Base-by-base conservation (phyloP, 139 green algal species). In the Chlamydomonas sp. region DNA sequence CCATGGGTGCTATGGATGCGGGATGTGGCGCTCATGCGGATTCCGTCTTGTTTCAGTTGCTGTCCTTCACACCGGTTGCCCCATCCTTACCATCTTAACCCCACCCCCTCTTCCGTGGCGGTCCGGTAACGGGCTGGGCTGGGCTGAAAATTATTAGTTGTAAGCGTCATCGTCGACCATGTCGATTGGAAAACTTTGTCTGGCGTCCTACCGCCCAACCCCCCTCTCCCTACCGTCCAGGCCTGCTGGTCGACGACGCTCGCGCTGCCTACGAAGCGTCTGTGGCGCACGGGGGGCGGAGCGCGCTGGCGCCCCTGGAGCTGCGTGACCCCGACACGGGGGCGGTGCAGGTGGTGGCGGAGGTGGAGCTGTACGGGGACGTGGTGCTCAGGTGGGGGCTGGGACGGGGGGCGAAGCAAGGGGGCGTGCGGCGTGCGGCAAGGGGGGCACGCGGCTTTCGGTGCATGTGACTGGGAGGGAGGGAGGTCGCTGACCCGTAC, bases 281-380 rank as follows among this genome's bases (percentile, higher is more conserved):
- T 1, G 90, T 96, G 15, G 91, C 87, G 0, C 92, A 98, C 76
- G 98, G 98, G 31, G 97, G 88, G 3, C 74, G 91, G 12, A 89
- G 90, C 8, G 94, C 98, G 71, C 84, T 93, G 15, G 5, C 84
- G 59, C 98, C 98, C 5, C 84, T 76, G 14, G 88, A 78, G 62
- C 86, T 98, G 59, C 59, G 2, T 0, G 93, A 95, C 67, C 58
- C 81, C 58, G 78, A 60, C 62, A 75, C 49, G 78, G 69, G 63
- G 60, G 31, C 85, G 20, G 81, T 31, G 18, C 85, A 89, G 62
- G 67, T 57, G 31, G 63, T 89, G 17, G 68, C 85, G 15, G 98
- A 99, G 90, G 94, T 99, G 18, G 57, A 89, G 69, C 91, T 99
- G 71, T 99, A 99, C 85, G 98, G 98, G 3, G 97, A 99, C 84